phyloP scores from a whole-genome alignment of 2,329 filamentous ascomycete species.

The Arthrocladium fulminans region DNA sequence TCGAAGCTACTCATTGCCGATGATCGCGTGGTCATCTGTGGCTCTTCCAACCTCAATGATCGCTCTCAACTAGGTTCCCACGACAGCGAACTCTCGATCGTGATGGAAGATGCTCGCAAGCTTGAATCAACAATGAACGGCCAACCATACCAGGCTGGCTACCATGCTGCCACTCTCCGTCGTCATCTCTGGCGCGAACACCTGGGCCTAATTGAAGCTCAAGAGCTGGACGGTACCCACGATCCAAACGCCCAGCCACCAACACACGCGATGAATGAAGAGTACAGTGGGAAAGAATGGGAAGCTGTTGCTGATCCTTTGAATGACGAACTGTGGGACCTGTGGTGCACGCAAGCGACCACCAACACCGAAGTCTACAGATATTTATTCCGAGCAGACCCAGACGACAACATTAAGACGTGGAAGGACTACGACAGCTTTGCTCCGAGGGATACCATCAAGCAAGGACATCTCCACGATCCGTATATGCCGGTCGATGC shows the following conservation, averaged over 20 bases:
- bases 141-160: conserved; percentile 59
- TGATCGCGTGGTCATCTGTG: conserved; percentile 72
- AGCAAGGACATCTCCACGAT: conserved; percentile 80
- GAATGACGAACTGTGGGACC: conserved; percentile 54
- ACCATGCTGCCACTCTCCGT: conserved; percentile 71
- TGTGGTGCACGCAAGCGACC: conserved; percentile 65
- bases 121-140: conserved; percentile 68
- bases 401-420: conserved; percentile 77
- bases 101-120: conserved; percentile 68
- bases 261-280: conserved; percentile 59
- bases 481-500: conserved; percentile 64
- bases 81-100: conserved; percentile 82
- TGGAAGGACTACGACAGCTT: conserved; percentile 87
- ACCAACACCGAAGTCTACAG: conserved; percentile 74
- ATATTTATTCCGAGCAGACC: conserved; percentile 78
- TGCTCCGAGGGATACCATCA: conserved; percentile 56
- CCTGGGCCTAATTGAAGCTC: conserved; percentile 69
- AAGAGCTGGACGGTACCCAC: conserved; percentile 56
- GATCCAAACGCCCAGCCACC: conserved; percentile 72
- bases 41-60: conserved; percentile 62
- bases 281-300: conserved; percentile 61
- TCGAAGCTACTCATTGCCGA: conserved; percentile 78
- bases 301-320: conserved; percentile 66
- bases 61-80: conserved; percentile 72
- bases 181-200: conserved; percentile 87